Percentiles rank a stretch among this genome's conserved stretches.
Conservation (phyloP, 2,329 filamentous ascomycete genomes). For the Xylariaceae sp. region DNA sequence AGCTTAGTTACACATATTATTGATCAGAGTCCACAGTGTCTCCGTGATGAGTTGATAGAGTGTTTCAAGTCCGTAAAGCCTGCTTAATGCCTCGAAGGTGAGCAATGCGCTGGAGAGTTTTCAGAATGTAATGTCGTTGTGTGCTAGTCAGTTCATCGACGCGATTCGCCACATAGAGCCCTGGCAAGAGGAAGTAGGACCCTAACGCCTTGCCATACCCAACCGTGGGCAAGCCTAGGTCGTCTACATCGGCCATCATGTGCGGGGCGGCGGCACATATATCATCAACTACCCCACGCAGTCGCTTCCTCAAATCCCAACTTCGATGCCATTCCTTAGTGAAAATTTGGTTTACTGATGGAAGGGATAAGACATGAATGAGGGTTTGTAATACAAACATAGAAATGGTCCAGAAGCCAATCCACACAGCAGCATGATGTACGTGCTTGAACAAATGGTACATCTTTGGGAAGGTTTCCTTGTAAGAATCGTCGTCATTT, state of each 20-base stretch:
- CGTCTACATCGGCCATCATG: conserved; percentile 24
- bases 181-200: conserved; percentile 16
- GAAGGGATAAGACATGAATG: background rate
- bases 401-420: conserved; percentile 18
- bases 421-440: conserved; percentile 15
- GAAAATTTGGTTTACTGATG: background rate
- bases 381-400: conserved; percentile 19
- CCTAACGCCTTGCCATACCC: conserved; percentile 21
- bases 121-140: conserved; percentile 17
- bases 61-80: conserved; percentile 10
- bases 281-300: conserved; percentile 12
- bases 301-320: background rate
- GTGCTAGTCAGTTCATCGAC: background rate
- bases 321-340: background rate
- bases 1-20: too few species aligned
- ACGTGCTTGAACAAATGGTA: conserved; percentile 22
- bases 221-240: conserved; percentile 11
- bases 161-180: conserved; percentile 16
- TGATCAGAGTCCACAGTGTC: too few species aligned
- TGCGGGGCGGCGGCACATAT: conserved; percentile 22
- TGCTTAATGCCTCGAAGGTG: conserved; percentile 18
- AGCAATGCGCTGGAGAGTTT: conserved; percentile 17
- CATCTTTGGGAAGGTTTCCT: background rate
- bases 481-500: background rate
- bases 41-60: conserved; percentile 7